A percentile compares a stretch with the other conserved stretches of the same genome.
Conservation (phyloP, 441 rosid genomes). For the Populus hybrid region DNA sequence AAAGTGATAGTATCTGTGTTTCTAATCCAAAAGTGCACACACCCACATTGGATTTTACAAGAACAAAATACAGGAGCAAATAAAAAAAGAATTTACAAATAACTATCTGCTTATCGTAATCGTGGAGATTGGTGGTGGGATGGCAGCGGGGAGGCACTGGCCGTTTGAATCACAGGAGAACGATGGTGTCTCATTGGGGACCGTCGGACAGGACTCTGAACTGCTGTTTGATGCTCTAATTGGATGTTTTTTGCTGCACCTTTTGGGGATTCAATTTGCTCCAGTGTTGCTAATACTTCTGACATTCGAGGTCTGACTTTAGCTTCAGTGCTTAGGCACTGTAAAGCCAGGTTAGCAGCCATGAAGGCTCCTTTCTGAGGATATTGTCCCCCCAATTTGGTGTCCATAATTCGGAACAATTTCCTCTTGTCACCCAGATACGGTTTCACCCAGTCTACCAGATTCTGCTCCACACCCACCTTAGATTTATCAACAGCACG, state of each 20-base stretch:
- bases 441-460: constrained; percentile 88
- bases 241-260: constrained; percentile 17
- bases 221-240: constrained; percentile 9
- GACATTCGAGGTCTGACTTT: constrained; percentile 64
- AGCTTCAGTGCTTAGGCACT: constrained; percentile 46
- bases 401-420: constrained; percentile 62
- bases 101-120: constrained; percentile 25
- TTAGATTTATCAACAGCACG: constrained; percentile 73
- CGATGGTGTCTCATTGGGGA: constrained; percentile 33
- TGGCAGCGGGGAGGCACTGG: constrained; percentile 32
- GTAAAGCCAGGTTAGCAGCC: constrained; percentile 57
- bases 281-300: constrained; percentile 45
- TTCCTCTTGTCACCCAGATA: constrained; percentile 67
- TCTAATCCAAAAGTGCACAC: constrained; percentile 32
- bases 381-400: constrained; percentile 66
- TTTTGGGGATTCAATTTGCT: constrained; percentile 45
- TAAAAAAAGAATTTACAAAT: constrained; percentile 23
- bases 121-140: constrained; percentile 37
- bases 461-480: constrained; percentile 63
- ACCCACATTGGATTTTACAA: constrained; percentile 23
- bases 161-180: constrained; percentile 28
- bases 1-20: constrained; percentile 14
- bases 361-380: constrained; percentile 61
- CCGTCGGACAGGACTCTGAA: constrained; percentile 14
- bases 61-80: constrained; percentile 10